phyloP scores from a whole-genome alignment of 2,329 filamentous ascomycete species.

The Lachnum nothofagi region DNA sequence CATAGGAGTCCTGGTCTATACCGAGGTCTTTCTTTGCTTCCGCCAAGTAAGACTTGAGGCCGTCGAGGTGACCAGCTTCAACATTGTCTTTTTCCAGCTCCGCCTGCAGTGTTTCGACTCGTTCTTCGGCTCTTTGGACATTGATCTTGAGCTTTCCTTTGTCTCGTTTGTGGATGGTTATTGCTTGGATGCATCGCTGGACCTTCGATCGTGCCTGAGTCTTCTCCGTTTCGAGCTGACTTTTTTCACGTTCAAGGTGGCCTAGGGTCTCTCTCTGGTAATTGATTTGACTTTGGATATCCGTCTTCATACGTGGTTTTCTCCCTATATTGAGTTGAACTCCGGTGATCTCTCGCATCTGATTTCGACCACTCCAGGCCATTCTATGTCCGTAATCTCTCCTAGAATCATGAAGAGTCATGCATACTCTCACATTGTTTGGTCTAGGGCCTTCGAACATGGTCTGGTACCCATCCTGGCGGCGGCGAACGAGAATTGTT shows the following conservation, averaged over 20 bases:
- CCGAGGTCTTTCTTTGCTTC: constrained; percentile 43
- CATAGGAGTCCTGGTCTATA: constrained; percentile 52
- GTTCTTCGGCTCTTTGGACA: constrained; percentile 56
- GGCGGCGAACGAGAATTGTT: constrained; percentile 66
- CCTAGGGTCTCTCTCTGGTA: constrained; percentile 46
- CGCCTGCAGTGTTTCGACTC: constrained; percentile 47
- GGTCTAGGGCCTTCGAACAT: constrained; percentile 59
- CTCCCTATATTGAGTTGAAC: constrained; percentile 33
- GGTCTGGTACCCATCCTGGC: constrained; percentile 60
- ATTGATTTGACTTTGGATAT: constrained; percentile 61
- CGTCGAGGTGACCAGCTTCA: constrained; percentile 60
- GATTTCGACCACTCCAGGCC: constrained; percentile 39
- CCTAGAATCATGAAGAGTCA: constrained; percentile 60
- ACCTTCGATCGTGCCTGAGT: constrained; percentile 40
- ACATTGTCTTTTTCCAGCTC: constrained; percentile 64
- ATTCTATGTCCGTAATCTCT: constrained; percentile 58
- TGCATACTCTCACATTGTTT: constrained; percentile 67
- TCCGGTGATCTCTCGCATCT: constrained; percentile 44
- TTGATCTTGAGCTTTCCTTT: constrained; percentile 47
- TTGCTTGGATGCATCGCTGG: constrained; percentile 43
- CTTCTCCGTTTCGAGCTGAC: constrained; percentile 37
- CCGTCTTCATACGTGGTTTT: constrained; percentile 71
- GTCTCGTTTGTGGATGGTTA: constrained; percentile 45
- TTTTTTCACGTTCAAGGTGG: constrained; percentile 52
- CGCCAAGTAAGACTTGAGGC: constrained; percentile 52